Evolutionary conservation across 495 filamentous ascomycete species (phyloP).

Genomic region (Rhypophila decipiens): DNA sequence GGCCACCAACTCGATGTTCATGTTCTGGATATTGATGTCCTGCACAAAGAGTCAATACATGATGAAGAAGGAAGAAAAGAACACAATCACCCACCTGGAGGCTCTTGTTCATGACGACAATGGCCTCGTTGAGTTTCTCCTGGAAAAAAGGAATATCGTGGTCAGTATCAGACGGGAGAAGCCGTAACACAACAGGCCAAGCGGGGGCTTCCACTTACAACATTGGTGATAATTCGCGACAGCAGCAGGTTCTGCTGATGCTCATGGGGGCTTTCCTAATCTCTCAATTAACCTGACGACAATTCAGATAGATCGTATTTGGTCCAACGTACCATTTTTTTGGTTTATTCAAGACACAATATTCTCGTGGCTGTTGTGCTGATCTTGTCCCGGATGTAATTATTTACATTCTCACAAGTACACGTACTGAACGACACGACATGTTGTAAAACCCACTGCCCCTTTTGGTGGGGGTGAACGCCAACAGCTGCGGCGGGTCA

Average conservation of each 20-base stretch:
- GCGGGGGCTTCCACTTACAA: constrained; percentile 66
- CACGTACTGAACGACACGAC: background rate
- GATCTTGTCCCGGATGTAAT: background rate
- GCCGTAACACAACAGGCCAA: too few relatives aligned
- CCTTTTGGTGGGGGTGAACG: constrained; percentile 4
- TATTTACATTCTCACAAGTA: background rate
- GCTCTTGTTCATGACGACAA: constrained; percentile 84
- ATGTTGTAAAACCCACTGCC: background rate
- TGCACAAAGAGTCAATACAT: constrained; percentile 28
- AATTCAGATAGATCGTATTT: background rate
- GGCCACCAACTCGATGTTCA: constrained; percentile 95
- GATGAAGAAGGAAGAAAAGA: background rate
- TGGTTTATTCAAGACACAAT: background rate
- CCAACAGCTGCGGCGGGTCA: constrained; percentile 2
- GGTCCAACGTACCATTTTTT: background rate
- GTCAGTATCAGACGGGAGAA: too few relatives aligned
- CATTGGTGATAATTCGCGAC: constrained; percentile 93
- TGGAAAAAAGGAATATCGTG: too few relatives aligned
- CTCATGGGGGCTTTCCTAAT: constrained; percentile 91
- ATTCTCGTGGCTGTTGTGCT: background rate
- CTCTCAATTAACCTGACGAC: background rate
- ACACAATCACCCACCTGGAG: constrained; percentile 57
- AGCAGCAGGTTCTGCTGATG: constrained; percentile 92
- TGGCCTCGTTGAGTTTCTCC: constrained; percentile 97
- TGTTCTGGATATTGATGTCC: constrained; percentile 97